Evolutionary conservation across 768 basidiomycete genomes (phyloP).

Genomic region (Collybiopsis luxurians): DNA sequence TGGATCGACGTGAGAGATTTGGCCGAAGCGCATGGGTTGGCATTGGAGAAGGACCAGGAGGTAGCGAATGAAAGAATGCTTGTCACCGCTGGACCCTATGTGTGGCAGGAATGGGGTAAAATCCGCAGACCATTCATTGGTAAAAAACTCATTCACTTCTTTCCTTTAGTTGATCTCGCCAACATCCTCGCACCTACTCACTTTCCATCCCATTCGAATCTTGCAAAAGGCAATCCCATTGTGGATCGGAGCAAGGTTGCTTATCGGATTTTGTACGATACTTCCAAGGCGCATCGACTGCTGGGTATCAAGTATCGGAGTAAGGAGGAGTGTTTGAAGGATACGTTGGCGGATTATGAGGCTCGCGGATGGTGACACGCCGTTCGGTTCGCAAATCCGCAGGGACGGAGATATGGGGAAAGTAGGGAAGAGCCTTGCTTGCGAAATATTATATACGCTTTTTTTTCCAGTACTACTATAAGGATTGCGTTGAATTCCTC

Average conservation of each 20-base stretch:
- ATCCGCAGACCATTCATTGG: background rate
- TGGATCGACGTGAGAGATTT: slow-evolving; percentile 58
- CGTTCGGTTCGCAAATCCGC: too few species aligned
- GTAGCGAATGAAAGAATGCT: slow-evolving; percentile 61
- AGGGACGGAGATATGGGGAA: too few species aligned
- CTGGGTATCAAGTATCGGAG: slow-evolving; percentile 8
- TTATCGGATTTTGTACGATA: background rate
- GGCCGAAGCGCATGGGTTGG: slow-evolving; percentile 52
- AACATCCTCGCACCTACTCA: slow-evolving; percentile 3
- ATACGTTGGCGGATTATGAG: slow-evolving; percentile 2
- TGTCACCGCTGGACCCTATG: slow-evolving; percentile 31
- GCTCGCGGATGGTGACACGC: slow-evolving; percentile 2
- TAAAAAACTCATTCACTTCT: too few species aligned
- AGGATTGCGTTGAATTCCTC: too few species aligned
- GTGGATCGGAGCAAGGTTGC: background rate
- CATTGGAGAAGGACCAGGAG: slow-evolving; percentile 46
- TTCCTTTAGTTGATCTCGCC: slow-evolving; percentile 30
- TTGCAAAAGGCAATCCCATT: slow-evolving; percentile 4
- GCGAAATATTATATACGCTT: too few species aligned
- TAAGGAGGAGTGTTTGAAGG: background rate
- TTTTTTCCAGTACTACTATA: too few species aligned
- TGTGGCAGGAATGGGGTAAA: slow-evolving; percentile 37
- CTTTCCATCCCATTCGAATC: slow-evolving; percentile 3
- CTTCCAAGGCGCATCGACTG: background rate
- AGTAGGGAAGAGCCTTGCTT: too few species aligned